Base-by-base conservation (phyloP, 768 basidiomycete species). In the Neoboletus brunneissimus region DNA sequence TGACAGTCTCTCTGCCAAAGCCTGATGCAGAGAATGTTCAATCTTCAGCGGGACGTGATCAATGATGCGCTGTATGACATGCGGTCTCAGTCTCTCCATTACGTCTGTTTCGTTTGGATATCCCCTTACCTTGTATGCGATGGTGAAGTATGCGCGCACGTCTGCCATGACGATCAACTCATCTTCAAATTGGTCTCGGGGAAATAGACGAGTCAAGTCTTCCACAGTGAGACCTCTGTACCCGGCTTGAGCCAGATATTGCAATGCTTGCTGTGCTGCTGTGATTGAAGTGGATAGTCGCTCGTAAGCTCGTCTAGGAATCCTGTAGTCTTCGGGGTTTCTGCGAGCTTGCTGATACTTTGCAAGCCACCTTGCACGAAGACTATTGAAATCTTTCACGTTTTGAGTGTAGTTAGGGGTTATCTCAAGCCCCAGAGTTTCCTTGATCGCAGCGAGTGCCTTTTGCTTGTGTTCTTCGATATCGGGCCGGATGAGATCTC, bases 121-220 rank as follows among this genome's bases (percentile, higher is more conserved):
- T n/a, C 13, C 1, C 67, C 69, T 20, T 55, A 81, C 83, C 74
- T 81, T 80, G 70, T 75, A 78, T 8, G 83, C 77, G 0, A 85
- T 75, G 38, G 81, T 76, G 63, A 80, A 84, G 57, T 82, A 86
- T 5, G 81, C 83, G 0, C 77, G 75, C 0, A 84, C 79, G 18
- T 79, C 77, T 0, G 83, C 79, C 79, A 83, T 82, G 7, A 85
- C 75, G 2, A 63, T 56, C 15, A 85, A 53, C 48, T 82, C 85
- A 15, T 79, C 75, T 38, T 74, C 69, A 56, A 67, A 77, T 16
- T 40, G 22, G 55, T 74, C 67, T 27, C 48, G 47, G 41, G 67
- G 61, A n/a, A 32, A 32, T 13, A 77, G 55, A 40, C 64, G 61
- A 22, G 51, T 51, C 11, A 77, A 61, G 31, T 76, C 73, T 4